phyloP scores from a whole-genome alignment of 495 filamentous ascomycete genomes.

The Viridothelium virens region DNA sequence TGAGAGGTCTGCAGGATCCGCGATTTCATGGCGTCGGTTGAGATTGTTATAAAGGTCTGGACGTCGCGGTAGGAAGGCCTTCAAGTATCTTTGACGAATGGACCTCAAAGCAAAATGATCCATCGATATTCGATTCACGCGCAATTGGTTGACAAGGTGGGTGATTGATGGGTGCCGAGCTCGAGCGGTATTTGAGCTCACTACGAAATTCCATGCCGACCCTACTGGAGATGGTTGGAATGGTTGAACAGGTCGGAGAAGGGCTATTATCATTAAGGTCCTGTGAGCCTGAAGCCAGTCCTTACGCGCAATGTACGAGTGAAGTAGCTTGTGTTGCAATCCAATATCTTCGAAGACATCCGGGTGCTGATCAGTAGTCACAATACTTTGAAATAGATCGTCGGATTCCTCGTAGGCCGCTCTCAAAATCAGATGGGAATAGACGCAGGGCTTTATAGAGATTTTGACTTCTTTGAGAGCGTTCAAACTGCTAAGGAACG shows the following conservation, averaged over 20 bases:
- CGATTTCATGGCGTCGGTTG: background rate
- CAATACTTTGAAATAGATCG: conserved; percentile 50
- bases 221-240: conserved; percentile 10
- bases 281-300: conserved; percentile 49
- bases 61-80: background rate
- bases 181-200: conserved; percentile 19
- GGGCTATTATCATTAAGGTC: conserved; percentile 44
- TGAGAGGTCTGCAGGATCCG: conserved; percentile 22
- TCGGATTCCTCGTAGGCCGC: conserved; percentile 49
- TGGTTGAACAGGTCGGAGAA: conserved; percentile 20
- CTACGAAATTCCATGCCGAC: conserved; percentile 36
- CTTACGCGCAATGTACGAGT: conserved; percentile 41
- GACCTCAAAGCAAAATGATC: background rate
- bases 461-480: conserved; percentile 52
- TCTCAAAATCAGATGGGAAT: conserved; percentile 50
- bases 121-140: background rate
- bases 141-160: background rate
- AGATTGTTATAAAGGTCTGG: background rate
- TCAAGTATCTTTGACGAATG: conserved; percentile 9
- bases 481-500: conserved; percentile 48
- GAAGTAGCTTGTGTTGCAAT: conserved; percentile 51
- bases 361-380: conserved; percentile 66
- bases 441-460: conserved; percentile 50
- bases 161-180: conserved; percentile 16
- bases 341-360: conserved; percentile 58